A percentile compares a stretch with the other conserved stretches of the same genome.
These are phyloP conservation scores for Fusarium neocosmosporiellum DNA, from an alignment of 2,329 filamentous ascomycete species.

Conservation along the genomic window DNA sequence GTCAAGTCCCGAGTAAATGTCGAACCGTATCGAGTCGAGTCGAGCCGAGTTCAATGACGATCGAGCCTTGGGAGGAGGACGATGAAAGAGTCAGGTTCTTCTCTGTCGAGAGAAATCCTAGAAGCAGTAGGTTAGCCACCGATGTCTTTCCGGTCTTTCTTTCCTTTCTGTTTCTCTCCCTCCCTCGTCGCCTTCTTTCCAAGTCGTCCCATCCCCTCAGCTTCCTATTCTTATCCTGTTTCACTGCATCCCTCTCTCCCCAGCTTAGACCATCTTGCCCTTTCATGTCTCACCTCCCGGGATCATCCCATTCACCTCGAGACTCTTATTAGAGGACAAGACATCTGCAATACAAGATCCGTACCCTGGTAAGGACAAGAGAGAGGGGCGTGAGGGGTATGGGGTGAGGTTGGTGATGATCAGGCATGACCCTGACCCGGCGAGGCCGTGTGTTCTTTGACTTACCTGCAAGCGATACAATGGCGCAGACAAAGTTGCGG, in stretches of 20 bases:
- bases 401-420: background rate
- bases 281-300: background rate
- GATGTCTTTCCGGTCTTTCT: background rate
- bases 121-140: slow-evolving; percentile 27
- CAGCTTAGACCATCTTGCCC: background rate
- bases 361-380: background rate
- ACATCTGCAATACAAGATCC: background rate
- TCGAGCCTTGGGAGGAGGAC: slow-evolving; percentile 9
- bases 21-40: slow-evolving; percentile 11
- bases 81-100: slow-evolving; percentile 21
- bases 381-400: background rate
- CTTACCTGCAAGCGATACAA: slow-evolving; percentile 12
- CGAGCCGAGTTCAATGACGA: slow-evolving; percentile 16
- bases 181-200: background rate
- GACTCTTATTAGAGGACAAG: background rate
- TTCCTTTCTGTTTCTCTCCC: background rate
- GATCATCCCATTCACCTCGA: background rate
- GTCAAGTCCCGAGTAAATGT: slow-evolving; percentile 29
- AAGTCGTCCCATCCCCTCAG: background rate
- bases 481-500: background rate
- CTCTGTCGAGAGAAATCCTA: slow-evolving; percentile 12
- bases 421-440: background rate
- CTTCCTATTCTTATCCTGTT: slow-evolving; percentile 7
- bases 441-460: background rate
- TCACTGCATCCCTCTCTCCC: slow-evolving; percentile 3